Percentiles rank a stretch among this genome's conserved stretches.
phyloP scores from a whole-genome alignment of 2,329 filamentous ascomycete genomes.

The Zymoseptoria pseudotritici region DNA sequence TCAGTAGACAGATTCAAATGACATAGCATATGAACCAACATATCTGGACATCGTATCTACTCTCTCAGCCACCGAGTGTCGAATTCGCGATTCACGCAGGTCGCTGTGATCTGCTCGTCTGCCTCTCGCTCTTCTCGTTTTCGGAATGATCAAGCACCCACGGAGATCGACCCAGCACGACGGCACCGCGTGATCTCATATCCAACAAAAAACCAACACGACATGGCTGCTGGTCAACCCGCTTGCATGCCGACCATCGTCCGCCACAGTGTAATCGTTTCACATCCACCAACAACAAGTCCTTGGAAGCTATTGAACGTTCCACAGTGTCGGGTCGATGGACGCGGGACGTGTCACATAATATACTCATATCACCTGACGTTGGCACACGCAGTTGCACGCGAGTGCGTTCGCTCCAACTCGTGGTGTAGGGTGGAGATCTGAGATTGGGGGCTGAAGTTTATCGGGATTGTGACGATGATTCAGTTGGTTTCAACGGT shows the following conservation, averaged over 20 bases:
- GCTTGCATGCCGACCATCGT: neutral
- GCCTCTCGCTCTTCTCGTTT: neutral
- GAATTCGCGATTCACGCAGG: neutral
- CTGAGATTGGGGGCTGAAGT: neutral
- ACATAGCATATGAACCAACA: neutral
- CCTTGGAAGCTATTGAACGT: neutral
- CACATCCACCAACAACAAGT: neutral
- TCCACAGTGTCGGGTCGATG: neutral
- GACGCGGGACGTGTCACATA: neutral
- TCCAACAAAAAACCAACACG: neutral
- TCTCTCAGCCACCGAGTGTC: too few relatives aligned
- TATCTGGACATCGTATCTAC: neutral
- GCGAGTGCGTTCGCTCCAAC: neutral
- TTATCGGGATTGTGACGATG: neutral
- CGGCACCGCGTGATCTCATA: neutral
- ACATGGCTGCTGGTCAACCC: neutral
- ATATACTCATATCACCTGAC: neutral
- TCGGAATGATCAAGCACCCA: neutral
- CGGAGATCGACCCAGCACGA: neutral
- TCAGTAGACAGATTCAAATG: neutral
- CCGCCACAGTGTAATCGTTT: neutral
- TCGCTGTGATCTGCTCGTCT: neutral
- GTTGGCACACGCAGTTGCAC: neutral
- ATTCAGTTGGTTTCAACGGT: neutral
- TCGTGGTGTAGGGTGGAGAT: neutral